Evolutionary conservation across 176 grass and related monocot genomes (phyloP).

Genomic region (Avena eriantha): DNA sequence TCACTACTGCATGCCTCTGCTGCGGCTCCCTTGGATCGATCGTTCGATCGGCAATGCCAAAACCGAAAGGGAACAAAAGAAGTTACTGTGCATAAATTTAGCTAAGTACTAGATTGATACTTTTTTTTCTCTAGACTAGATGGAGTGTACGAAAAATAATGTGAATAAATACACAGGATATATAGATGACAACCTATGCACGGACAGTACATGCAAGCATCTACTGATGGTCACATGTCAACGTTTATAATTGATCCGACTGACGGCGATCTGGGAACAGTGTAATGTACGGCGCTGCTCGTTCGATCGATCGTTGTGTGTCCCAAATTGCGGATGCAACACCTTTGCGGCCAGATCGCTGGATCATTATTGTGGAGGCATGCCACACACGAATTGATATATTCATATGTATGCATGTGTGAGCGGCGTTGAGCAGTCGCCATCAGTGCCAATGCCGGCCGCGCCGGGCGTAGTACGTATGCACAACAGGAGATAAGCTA

Average conservation of each 20-base stretch:
- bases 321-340: background rate
- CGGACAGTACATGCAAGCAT: conserved; percentile 3
- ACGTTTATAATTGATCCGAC: conserved; percentile 29
- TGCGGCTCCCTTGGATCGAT: conserved; percentile 30
- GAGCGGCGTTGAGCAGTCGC: conserved; percentile 45
- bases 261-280: conserved; percentile 41
- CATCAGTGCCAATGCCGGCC: conserved; percentile 20
- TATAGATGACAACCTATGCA: conserved; percentile 7
- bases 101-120: too few relatives aligned
- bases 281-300: conserved; percentile 34
- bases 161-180: background rate
- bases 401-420: background rate
- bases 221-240: conserved; percentile 24
- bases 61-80: background rate
- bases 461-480: background rate
- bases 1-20: conserved; percentile 28
- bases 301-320: background rate
- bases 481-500: conserved; percentile 45
- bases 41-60: background rate
- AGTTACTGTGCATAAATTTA: too few relatives aligned
- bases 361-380: conserved; percentile 37
- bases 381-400: background rate
- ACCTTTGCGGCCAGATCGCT: conserved; percentile 17
- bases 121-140: too few relatives aligned
- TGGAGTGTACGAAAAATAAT: background rate